phyloP scores from a whole-genome alignment of 202 grass and related monocot genomes.

The Schoenoplectus tabernaemontani region DNA sequence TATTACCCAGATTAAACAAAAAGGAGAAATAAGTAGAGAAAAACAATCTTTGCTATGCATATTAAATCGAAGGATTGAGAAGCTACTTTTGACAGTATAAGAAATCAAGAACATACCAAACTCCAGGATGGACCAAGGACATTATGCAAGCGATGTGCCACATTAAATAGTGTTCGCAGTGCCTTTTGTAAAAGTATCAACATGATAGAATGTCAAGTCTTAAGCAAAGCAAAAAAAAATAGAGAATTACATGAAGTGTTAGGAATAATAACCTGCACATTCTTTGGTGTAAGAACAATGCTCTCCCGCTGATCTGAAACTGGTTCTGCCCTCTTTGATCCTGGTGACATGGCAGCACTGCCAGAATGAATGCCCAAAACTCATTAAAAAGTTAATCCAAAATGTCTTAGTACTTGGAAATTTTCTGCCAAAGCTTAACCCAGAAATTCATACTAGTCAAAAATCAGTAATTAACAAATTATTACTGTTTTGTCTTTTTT shows the following conservation, averaged over 20 bases:
- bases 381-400: constrained; percentile 18
- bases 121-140: constrained; percentile 89
- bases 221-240: constrained; percentile 7
- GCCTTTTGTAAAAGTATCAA: constrained; percentile 50
- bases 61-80: not conserved
- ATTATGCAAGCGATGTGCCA: constrained; percentile 98
- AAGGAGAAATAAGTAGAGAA: constrained; percentile 14
- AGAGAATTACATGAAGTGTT: not conserved
- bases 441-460: not conserved
- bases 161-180: constrained; percentile 94
- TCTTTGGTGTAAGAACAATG: constrained; percentile 93
- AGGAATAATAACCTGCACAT: constrained; percentile 62
- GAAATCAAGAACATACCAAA: constrained; percentile 50
- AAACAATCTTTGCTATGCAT: constrained; percentile 13
- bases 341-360: constrained; percentile 65
- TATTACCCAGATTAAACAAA: constrained; percentile 14
- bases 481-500: not conserved
- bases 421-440: not conserved
- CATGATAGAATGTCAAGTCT: constrained; percentile 30
- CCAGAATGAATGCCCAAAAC: constrained; percentile 24
- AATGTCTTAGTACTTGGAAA: not conserved
- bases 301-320: constrained; percentile 65
- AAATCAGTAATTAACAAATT: constrained; percentile 8
- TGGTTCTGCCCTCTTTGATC: constrained; percentile 70
- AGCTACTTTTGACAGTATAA: not conserved